Evolutionary conservation across 495 filamentous ascomycete species (phyloP).

Genomic region (Aspergillus mulundensis): DNA sequence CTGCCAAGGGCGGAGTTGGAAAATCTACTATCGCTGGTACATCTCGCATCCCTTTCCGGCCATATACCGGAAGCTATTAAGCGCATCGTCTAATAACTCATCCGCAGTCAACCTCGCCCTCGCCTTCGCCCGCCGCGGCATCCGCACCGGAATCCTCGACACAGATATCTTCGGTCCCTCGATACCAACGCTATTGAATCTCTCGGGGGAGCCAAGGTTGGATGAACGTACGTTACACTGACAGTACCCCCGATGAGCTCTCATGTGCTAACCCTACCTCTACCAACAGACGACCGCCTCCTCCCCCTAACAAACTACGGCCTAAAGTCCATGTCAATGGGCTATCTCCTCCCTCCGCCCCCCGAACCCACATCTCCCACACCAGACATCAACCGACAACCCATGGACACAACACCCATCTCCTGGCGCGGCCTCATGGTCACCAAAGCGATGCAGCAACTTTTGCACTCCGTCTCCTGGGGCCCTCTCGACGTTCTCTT

Average conservation of each 20-base stretch:
- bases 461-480: conserved; percentile 93
- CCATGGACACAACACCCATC: conserved; percentile 70
- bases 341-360: conserved; percentile 66
- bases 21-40: conserved; percentile 88
- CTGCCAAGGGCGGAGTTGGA: conserved; percentile 93
- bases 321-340: conserved; percentile 97
- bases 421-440: conserved; percentile 97
- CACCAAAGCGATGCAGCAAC: conserved; percentile 93
- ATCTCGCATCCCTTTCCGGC: not conserved
- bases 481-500: conserved; percentile 78
- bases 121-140: conserved; percentile 73
- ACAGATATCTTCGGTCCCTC: conserved; percentile 96
- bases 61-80: not conserved
- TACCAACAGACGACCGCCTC: conserved; percentile 65
- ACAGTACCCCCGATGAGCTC: too few relatives aligned
- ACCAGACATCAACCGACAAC: conserved; percentile 27
- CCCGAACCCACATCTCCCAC: conserved; percentile 18
- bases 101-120: conserved; percentile 76
- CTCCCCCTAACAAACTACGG: conserved; percentile 92
- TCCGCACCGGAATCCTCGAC: conserved; percentile 83
- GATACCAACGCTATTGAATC: conserved; percentile 82
- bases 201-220: conserved; percentile 68
- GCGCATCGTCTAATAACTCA: not conserved
- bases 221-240: conserved; percentile 46
- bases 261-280: not conserved